These are phyloP conservation scores for Ilex paraguariensis DNA, from an alignment of 305 asterid genomes.

Conservation along the genomic window DNA sequence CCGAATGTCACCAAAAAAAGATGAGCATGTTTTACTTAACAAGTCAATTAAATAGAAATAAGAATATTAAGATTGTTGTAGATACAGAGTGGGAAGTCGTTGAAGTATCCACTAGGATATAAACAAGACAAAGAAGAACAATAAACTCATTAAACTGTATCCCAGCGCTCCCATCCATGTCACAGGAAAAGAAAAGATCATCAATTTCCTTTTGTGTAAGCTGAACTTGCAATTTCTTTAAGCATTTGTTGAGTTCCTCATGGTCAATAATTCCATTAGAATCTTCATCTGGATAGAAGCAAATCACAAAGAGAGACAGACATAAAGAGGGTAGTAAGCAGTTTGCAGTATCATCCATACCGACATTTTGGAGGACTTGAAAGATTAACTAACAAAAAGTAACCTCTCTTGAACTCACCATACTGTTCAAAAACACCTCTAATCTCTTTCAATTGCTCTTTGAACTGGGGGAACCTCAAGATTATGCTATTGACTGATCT, in stretches of 20 bases:
- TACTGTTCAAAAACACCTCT: conserved; percentile 32
- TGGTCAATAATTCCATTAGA: conserved; percentile 37
- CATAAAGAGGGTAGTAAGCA: too few species aligned
- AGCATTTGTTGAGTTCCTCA: conserved; percentile 43
- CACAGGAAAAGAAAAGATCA: conserved; percentile 39
- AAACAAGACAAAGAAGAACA: conserved; percentile 40
- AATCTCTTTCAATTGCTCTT: conserved; percentile 39
- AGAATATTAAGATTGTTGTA: not conserved
- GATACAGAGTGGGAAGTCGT: conserved; percentile 25
- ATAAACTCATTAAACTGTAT: conserved; percentile 50
- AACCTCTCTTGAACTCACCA: conserved; percentile 22
- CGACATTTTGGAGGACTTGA: not conserved
- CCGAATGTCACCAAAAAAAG: not conserved
- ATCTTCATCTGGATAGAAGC: conserved; percentile 31
- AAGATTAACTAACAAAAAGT: not conserved
- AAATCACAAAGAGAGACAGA: not conserved
- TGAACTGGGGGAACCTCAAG: conserved; percentile 44
- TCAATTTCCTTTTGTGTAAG: conserved; percentile 34
- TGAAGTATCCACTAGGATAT: conserved; percentile 31
- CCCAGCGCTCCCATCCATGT: conserved; percentile 38
- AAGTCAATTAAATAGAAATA: not conserved
- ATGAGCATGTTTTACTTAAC: not conserved
- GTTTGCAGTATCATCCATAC: too few species aligned
- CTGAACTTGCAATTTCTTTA: conserved; percentile 28
- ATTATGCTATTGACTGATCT: conserved; percentile 41